Evolutionary conservation across 75 land plant genomes (phyloP), one percentile per base, ranked within the genome.

Genomic region (Ceratopteris richardii): DNA sequence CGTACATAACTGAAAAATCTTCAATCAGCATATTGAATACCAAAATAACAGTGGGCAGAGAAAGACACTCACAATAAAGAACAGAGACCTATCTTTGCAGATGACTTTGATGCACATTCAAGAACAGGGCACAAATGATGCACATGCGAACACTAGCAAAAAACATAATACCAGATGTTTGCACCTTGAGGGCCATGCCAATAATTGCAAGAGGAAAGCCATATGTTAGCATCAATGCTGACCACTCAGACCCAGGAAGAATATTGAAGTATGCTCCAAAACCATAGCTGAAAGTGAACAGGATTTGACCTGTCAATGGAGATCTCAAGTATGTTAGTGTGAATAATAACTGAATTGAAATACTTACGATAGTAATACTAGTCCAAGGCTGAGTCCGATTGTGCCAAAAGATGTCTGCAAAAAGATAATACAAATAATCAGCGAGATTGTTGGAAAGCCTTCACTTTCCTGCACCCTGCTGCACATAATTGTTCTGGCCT

Each of bases 161-260:
- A 4, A 33, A 33, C 37, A 46, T 14, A 26, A 21, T 33, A 31
- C 59, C 59, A 57, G 40, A 33, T 57, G 14, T 14, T 31, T 53
- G 29, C 20, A 94, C 98, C 96, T 94, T 89, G 43, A 94, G 80
- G 57, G 98, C 98, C 83, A 94, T 90, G 31, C 98, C 98, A 66
- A 94, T 94, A 16, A 94, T 77, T 27, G 96, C 82, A 42, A 94
- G 85, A 62, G 98, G 98, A 65, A 94, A 94, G 51, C 98, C 98
- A 71, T 94, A 94, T 19, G 98, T 94, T 19, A 94, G 81, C 98
- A 94, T 94, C 44, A 94, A 11, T 0, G 98, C 95, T 18, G 98
- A 94, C 98, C 96, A 89, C 61, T 80, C 98, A 44, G 98, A 81
- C 58, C 98, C 96, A 31, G 98, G 98, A 1, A 94, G 67, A 55